A percentile compares a stretch with the other conserved stretches of the same genome.
phyloP scores from a whole-genome alignment of 1,139 yeast genomes.

The Geotrichum carabidarum region DNA sequence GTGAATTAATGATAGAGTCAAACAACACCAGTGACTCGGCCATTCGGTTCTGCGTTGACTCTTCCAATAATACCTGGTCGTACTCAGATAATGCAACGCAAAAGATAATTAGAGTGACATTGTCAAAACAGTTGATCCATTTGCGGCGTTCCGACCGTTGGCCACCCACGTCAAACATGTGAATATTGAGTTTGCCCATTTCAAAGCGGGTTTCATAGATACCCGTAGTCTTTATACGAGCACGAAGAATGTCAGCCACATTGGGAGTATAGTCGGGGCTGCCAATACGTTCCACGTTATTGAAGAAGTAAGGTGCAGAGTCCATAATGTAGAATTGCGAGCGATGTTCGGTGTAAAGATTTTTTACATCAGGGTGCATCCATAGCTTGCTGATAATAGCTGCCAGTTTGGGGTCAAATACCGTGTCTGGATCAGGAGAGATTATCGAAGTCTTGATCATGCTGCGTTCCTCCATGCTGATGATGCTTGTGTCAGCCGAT shows the following conservation, averaged over 20 bases:
- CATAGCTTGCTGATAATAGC: constrained; percentile 42
- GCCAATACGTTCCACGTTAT: constrained; percentile 60
- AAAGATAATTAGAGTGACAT: constrained; percentile 81
- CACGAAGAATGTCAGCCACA: constrained; percentile 72
- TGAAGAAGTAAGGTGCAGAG: constrained; percentile 76
- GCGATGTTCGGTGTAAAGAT: constrained; percentile 55
- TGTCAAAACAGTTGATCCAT: constrained; percentile 94
- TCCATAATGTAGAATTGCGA: constrained; percentile 81
- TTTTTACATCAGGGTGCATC: constrained; percentile 54
- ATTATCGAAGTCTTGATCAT: constrained; percentile 26
- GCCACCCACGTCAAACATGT: constrained; percentile 91
- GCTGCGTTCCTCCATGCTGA: constrained; percentile 23
- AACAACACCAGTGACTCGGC: constrained; percentile 82
- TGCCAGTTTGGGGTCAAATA: constrained; percentile 31
- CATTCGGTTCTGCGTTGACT: constrained; percentile 63
- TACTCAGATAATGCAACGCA: constrained; percentile 89
- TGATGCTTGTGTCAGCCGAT: neutral
- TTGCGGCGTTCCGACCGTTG: constrained; percentile 89
- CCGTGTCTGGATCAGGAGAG: constrained; percentile 33
- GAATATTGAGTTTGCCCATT: constrained; percentile 70
- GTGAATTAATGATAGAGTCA: constrained; percentile 84
- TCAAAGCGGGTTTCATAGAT: constrained; percentile 77
- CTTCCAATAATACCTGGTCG: constrained; percentile 81
- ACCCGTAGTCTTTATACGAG: constrained; percentile 91
- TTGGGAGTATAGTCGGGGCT: constrained; percentile 61